A percentile compares a stretch with the other conserved stretches of the same genome.
Conservation (phyloP, 2,329 filamentous ascomycete genomes). For the Ophiostoma quercus region DNA sequence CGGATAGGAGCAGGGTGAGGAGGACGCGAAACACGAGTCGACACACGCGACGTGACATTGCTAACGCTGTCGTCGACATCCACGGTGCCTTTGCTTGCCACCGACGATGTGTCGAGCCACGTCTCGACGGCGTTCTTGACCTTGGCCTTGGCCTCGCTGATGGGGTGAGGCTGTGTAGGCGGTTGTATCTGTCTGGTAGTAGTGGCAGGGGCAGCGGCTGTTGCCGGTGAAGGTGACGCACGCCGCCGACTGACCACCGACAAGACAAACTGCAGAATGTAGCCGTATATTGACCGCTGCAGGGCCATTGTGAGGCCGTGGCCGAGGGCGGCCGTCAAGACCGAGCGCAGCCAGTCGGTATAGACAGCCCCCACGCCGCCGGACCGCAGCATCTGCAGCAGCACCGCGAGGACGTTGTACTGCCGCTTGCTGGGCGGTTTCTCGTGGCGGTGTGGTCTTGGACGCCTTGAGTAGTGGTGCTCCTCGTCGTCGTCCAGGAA, state of each 20-base stretch:
- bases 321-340: conserved; percentile 77
- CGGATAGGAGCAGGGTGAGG: background rate
- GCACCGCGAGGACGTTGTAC: conserved; percentile 25
- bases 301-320: conserved; percentile 84
- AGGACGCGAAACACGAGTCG: background rate
- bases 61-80: background rate
- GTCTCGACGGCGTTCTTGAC: conserved; percentile 16
- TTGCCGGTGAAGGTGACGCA: background rate
- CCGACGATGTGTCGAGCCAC: conserved; percentile 17
- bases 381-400: conserved; percentile 44
- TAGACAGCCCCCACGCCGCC: conserved; percentile 70
- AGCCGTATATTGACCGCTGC: conserved; percentile 69
- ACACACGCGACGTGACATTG: background rate
- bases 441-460: background rate
- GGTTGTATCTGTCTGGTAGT: background rate
- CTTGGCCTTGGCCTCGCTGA: background rate
- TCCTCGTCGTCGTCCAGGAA: background rate
- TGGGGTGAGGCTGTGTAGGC: background rate
- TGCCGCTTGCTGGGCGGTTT: conserved; percentile 25
- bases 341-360: conserved; percentile 67
- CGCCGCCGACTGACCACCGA: background rate
- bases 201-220: background rate
- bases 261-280: conserved; percentile 63
- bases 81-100: background rate
- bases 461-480: background rate